These are phyloP conservation scores for Rauvolfia tetraphylla DNA, from an alignment of 257 asterid species.

Conservation along the genomic window DNA sequence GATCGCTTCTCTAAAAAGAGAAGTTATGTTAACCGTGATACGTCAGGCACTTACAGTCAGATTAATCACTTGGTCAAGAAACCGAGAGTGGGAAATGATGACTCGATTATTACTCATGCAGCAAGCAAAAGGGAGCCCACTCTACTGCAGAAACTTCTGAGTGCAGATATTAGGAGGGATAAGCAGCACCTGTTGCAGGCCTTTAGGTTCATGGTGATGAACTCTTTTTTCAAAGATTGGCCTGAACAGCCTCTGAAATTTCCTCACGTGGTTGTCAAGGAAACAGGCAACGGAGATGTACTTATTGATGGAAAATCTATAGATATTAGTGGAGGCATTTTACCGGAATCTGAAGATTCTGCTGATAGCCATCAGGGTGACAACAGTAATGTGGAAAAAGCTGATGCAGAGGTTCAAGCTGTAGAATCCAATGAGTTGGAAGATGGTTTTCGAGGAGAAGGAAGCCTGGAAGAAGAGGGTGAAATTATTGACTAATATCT, in stretches of 20 bases:
- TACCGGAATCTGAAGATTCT: slow-evolving; percentile 12
- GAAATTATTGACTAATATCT: slow-evolving; percentile 20
- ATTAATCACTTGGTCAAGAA: slow-evolving; percentile 24
- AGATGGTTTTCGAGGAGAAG: not conserved
- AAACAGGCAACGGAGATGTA: slow-evolving; percentile 31
- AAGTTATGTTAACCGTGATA: slow-evolving; percentile 22
- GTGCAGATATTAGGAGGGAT: slow-evolving; percentile 69
- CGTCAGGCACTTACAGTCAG: slow-evolving; percentile 29
- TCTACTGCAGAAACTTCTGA: slow-evolving; percentile 63
- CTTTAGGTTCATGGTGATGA: slow-evolving; percentile 77
- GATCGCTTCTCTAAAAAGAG: slow-evolving; percentile 44
- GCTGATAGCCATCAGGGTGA: slow-evolving; percentile 4
- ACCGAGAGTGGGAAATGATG: slow-evolving; percentile 23
- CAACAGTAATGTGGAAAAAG: not conserved
- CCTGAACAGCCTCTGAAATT: slow-evolving; percentile 53
- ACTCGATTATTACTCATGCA: slow-evolving; percentile 10
- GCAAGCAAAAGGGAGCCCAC: slow-evolving; percentile 48
- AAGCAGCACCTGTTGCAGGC: slow-evolving; percentile 66
- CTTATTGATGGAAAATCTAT: slow-evolving; percentile 20
- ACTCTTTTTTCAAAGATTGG: slow-evolving; percentile 58
- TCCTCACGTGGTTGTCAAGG: slow-evolving; percentile 58
- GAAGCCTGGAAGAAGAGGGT: slow-evolving; percentile 23
- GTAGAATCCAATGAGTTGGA: not conserved
- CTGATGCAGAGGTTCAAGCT: not conserved
- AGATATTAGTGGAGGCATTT: slow-evolving; percentile 15